phyloP scores from a whole-genome alignment of 192 early-diverging fungal species.

The Podila epigama region DNA sequence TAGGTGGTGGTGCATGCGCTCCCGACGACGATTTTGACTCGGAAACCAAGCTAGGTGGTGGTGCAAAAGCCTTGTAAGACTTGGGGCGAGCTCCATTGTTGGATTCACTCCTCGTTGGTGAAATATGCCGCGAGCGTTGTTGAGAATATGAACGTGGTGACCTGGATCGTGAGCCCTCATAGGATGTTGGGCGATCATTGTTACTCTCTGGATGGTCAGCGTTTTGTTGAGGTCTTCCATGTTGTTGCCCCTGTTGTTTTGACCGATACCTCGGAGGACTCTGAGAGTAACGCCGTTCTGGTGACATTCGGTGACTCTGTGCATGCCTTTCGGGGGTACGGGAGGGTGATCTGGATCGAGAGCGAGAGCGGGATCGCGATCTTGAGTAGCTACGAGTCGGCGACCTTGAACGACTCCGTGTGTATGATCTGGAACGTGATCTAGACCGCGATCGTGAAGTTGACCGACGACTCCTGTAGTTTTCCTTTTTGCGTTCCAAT shows the following conservation, averaged over 20 bases:
- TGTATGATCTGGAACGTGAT: conserved; percentile 11
- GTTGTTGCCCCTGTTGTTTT: too few species aligned
- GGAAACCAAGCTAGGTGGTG: conserved; percentile 25
- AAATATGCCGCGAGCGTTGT: conserved; percentile 6
- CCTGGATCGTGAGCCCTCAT: conserved; percentile 6
- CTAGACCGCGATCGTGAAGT: conserved; percentile 13
- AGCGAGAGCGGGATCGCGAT: not conserved
- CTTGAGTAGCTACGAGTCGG: not conserved
- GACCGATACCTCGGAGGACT: conserved; percentile 3
- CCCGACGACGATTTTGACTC: not conserved
- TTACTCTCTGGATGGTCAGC: conserved; percentile 1
- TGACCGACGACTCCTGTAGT: not conserved
- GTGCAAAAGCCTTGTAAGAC: conserved; percentile 36
- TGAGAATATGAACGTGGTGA: conserved; percentile 1
- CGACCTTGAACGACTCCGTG: conserved; percentile 4
- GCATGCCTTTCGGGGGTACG: not conserved
- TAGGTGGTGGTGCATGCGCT: too few species aligned
- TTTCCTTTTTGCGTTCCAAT: conserved; percentile 6
- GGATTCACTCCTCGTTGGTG: not conserved
- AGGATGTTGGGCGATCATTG: not conserved
- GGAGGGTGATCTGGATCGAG: conserved; percentile 20
- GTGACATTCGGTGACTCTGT: not conserved
- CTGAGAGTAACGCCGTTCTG: not conserved
- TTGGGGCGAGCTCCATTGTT: conserved; percentile 5
- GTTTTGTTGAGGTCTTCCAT: too few species aligned